Percentiles rank a stretch among this genome's conserved stretches.
phyloP scores from a whole-genome alignment of 768 basidiomycete genomes.

The Mycena alexandri region DNA sequence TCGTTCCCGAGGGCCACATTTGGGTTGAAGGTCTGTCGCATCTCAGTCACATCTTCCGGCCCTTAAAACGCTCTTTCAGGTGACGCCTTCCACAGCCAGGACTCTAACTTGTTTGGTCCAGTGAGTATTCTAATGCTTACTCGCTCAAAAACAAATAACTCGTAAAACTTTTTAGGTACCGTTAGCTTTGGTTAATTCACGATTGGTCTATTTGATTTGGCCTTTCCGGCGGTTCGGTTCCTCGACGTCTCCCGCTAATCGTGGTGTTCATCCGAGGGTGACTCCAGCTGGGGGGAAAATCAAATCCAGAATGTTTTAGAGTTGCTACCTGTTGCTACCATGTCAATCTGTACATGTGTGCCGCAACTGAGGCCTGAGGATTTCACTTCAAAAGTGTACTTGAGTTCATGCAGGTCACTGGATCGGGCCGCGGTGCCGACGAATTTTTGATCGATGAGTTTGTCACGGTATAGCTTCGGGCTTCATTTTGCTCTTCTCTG shows the following conservation, averaged over 20 bases:
- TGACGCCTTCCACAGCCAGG: conserved; percentile 75
- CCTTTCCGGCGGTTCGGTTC: conserved; percentile 26
- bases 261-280: background rate
- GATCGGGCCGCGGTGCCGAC: too few relatives aligned
- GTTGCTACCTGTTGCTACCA: too few relatives aligned
- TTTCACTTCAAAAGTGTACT: too few relatives aligned
- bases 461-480: conserved; percentile 19
- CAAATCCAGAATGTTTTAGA: too few relatives aligned
- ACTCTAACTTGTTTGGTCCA: conserved; percentile 81
- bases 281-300: background rate
- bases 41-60: conserved; percentile 1
- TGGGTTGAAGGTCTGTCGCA: conserved; percentile 77
- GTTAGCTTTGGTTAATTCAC: conserved; percentile 30
- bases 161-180: conserved; percentile 20
- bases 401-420: too few relatives aligned
- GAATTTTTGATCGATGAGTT: too few relatives aligned
- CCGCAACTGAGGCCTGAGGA: too few relatives aligned
- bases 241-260: background rate
- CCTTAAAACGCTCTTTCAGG: conserved; percentile 52
- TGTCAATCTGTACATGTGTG: too few relatives aligned
- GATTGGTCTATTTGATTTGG: conserved; percentile 13
- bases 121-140: conserved; percentile 52
- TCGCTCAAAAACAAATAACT: background rate
- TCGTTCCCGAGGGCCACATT: conserved; percentile 71
- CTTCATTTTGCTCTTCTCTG: background rate